Evolutionary conservation across 106 monocot genomes (phyloP).

Genomic region (Hemerocallis citrina): DNA sequence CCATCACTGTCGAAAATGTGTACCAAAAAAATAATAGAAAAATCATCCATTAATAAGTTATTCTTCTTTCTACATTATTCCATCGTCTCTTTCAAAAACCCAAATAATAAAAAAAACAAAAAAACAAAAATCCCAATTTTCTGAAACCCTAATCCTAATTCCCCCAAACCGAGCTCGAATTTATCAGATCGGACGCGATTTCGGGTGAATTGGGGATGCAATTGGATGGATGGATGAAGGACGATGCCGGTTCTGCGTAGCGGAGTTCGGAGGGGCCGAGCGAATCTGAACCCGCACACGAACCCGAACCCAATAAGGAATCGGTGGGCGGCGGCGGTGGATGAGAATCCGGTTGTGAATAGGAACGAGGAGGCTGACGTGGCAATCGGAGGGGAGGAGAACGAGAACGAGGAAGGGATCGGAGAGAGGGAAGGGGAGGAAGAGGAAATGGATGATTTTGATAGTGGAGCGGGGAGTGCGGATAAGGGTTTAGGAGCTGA

Average conservation of each 20-base stretch:
- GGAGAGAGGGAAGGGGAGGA: conserved; percentile 28
- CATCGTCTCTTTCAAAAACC: no score
- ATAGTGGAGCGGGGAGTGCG: conserved; percentile 54
- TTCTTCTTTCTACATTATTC: no score
- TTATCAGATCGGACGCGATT: neutral
- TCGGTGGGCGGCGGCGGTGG: neutral
- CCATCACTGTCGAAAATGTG: no score
- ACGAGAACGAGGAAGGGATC: conserved; percentile 9
- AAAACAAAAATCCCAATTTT: neutral
- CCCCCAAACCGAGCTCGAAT: neutral
- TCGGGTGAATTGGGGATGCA: conserved; percentile 23
- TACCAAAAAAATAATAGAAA: no score
- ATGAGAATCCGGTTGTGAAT: conserved; percentile 13
- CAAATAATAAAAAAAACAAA: no score
- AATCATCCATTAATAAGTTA: no score
- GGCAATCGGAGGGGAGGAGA: conserved; percentile 21
- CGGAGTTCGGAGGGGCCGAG: conserved; percentile 52
- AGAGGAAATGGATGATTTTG: conserved; percentile 54
- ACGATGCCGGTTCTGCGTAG: conserved; percentile 73
- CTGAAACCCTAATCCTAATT: neutral
- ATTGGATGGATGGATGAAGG: conserved; percentile 50
- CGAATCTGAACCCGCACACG: conserved; percentile 21
- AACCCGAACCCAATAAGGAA: neutral
- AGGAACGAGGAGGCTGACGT: conserved; percentile 11
- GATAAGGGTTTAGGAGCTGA: conserved; percentile 55